phyloP scores from a whole-genome alignment of 352 stramenopile species.

The Halophytophthora batemanensis region DNA sequence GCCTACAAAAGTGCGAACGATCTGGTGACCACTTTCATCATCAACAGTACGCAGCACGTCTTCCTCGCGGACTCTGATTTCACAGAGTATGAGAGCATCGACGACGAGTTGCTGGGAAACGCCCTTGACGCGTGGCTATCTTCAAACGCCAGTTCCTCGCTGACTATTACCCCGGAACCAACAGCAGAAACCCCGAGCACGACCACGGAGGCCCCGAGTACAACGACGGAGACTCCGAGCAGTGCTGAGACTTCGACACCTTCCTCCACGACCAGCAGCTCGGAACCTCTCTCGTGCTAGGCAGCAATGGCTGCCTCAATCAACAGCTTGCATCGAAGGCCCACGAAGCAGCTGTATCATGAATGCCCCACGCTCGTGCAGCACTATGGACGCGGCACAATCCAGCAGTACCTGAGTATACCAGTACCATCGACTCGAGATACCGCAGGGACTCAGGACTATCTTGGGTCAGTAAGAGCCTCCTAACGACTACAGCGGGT shows the following conservation, averaged over 20 bases:
- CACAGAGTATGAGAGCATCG: conserved; percentile 46
- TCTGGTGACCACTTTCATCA: conserved; percentile 49
- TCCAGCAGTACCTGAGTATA: no score
- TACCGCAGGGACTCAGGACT: no score
- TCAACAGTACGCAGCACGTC: conserved; percentile 45
- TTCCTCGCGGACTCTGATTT: conserved; percentile 39
- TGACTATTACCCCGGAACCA: neutral
- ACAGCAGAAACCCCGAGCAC: no score
- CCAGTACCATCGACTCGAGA: no score
- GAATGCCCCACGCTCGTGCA: no score
- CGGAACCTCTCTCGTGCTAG: conserved; percentile 11
- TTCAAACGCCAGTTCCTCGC: conserved; percentile 12
- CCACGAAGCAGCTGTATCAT: no score
- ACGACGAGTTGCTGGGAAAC: conserved; percentile 26
- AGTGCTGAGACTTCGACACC: conserved; percentile 1
- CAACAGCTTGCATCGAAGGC: no score
- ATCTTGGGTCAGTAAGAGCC: no score
- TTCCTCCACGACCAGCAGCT: neutral
- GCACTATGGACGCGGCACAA: no score
- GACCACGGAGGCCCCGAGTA: no score
- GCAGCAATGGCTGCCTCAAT: no score
- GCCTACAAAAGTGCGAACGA: conserved; percentile 46
- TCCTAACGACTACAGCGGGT: no score
- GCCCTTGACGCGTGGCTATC: conserved; percentile 37
- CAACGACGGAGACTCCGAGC: conserved; percentile 1